These are phyloP conservation scores for Coccomyxa sp. DNA, from an alignment of 139 green algal genomes.

Conservation along the genomic window DNA sequence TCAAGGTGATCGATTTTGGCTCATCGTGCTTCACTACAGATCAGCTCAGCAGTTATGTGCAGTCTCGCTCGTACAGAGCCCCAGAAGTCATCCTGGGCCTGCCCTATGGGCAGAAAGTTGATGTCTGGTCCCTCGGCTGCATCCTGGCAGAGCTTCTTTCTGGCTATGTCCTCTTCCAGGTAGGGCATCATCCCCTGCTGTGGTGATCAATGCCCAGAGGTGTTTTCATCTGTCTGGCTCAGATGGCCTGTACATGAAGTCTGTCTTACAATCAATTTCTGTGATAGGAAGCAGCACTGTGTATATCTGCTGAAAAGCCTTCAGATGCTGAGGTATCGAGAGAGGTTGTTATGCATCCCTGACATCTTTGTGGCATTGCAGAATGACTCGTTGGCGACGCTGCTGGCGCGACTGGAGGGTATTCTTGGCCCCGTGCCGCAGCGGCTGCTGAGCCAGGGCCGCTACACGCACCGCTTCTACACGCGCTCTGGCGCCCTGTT, in stretches of 20 bases:
- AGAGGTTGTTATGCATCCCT: too few relatives aligned
- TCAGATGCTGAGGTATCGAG: too few relatives aligned
- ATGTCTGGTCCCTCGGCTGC: constrained; percentile 95
- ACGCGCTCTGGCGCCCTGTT: constrained; percentile 68
- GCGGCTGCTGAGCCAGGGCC: constrained; percentile 65
- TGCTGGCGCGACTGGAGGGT: constrained; percentile 86
- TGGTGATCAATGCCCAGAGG: too few relatives aligned
- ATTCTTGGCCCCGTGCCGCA: constrained; percentile 82
- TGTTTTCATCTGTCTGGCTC: too few relatives aligned
- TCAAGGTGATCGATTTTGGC: constrained; percentile 96
- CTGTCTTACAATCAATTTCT: too few relatives aligned
- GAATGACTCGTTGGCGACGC: constrained; percentile 77
- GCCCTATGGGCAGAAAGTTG: constrained; percentile 82
- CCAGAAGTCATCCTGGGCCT: constrained; percentile 93
- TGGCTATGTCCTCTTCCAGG: constrained; percentile 85
- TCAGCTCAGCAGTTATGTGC: constrained; percentile 87
- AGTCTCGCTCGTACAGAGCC: constrained; percentile 90
- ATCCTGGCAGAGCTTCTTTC: constrained; percentile 92
- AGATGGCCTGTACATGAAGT: too few relatives aligned
- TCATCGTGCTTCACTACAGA: constrained; percentile 91
- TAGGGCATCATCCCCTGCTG: too few relatives aligned
- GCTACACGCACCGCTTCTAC: constrained; percentile 81
- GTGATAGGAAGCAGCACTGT: too few relatives aligned
- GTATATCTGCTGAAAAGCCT: too few relatives aligned
- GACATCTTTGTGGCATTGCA: too few relatives aligned